phyloP scores from a whole-genome alignment of 2,329 filamentous ascomycete genomes.

The Ophiostoma quercus region DNA sequence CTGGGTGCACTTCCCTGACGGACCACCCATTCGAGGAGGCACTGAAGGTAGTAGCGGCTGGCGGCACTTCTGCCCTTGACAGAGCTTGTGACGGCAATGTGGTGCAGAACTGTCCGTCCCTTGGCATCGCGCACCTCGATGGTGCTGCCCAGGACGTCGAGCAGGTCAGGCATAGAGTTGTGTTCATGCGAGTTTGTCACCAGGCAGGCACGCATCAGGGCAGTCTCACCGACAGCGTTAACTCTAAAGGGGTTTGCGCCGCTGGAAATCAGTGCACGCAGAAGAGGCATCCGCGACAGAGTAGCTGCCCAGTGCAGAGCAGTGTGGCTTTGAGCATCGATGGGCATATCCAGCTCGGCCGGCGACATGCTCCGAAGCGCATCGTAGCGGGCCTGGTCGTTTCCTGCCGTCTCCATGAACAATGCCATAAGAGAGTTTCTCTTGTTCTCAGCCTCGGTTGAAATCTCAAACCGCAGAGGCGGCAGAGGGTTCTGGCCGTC shows the following conservation, averaged over 20 bases:
- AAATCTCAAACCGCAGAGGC: conserved; percentile 58
- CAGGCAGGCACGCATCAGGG: conserved; percentile 83
- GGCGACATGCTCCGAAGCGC: conserved; percentile 70
- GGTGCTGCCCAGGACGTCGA: conserved; percentile 82
- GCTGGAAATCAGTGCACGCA: conserved; percentile 73
- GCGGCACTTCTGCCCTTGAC: conserved; percentile 89
- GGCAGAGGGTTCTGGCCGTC: conserved; percentile 57
- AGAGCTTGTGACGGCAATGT: conserved; percentile 92
- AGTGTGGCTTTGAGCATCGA: conserved; percentile 83
- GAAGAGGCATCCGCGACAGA: conserved; percentile 74
- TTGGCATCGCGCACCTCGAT: conserved; percentile 88
- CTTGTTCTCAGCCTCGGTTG: conserved; percentile 68
- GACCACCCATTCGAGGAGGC: conserved; percentile 88
- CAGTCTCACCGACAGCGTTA: conserved; percentile 85
- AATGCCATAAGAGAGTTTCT: conserved; percentile 76
- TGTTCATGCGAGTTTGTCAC: conserved; percentile 94
- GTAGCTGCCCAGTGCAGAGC: conserved; percentile 96
- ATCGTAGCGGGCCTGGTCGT: conserved; percentile 66
- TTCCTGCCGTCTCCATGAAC: conserved; percentile 67
- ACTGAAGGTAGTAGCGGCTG: conserved; percentile 93
- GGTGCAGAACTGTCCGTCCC: conserved; percentile 86
- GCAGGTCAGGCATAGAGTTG: conserved; percentile 79
- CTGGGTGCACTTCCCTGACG: conserved; percentile 58
- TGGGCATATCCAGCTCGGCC: conserved; percentile 82
- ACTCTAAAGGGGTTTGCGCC: conserved; percentile 85